Conservation (phyloP, 495 filamentous ascomycete genomes). For the Neurospora hispaniola region DNA sequence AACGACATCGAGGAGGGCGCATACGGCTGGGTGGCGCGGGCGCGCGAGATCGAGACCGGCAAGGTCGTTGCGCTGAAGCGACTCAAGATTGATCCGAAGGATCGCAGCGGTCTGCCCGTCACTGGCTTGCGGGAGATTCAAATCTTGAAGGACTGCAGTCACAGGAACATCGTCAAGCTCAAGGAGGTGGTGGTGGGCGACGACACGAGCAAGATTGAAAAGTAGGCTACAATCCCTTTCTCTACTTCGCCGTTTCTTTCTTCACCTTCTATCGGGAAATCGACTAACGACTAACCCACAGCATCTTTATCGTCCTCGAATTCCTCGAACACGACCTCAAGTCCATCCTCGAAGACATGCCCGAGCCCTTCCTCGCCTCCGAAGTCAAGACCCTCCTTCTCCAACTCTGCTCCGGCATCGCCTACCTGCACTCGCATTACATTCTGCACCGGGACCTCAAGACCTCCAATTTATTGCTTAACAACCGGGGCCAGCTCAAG, state of each 20-base stretch:
- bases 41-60: conserved; percentile 67
- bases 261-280: too few species aligned
- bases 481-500: conserved; percentile 91
- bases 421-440: conserved; percentile 81
- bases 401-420: conserved; percentile 72
- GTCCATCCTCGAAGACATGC: conserved; percentile 85
- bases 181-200: conserved; percentile 81
- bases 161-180: conserved; percentile 69
- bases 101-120: conserved; percentile 76
- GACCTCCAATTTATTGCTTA: conserved; percentile 89
- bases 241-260: too few species aligned
- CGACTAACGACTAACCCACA: too few species aligned
- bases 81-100: conserved; percentile 77
- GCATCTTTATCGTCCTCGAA: conserved; percentile 93
- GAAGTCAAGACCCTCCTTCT: conserved; percentile 84
- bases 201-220: conserved; percentile 50
- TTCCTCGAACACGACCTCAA: conserved; percentile 98
- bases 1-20: conserved; percentile 97
- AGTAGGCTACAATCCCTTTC: conserved; percentile 36
- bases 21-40: conserved; percentile 89
- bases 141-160: conserved; percentile 42
- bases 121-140: conserved; percentile 85
- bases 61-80: conserved; percentile 89
- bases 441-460: conserved; percentile 97
- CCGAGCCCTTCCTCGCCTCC: conserved; percentile 84